Conservation (phyloP, 306 rosid species). For the Vigna angularis region DNA sequence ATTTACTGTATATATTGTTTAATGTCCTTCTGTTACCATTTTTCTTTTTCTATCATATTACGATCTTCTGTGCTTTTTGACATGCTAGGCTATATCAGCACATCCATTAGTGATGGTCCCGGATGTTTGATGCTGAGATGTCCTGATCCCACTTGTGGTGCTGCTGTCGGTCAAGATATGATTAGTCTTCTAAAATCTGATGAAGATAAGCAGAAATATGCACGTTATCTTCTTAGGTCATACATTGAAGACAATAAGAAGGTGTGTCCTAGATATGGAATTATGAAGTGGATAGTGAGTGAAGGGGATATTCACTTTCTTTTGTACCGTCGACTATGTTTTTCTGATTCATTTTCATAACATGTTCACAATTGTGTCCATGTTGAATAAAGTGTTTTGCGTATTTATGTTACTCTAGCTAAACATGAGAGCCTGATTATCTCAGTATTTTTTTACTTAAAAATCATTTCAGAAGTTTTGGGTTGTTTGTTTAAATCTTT, state of each 20-base stretch:
- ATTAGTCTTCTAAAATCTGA: conserved; percentile 51
- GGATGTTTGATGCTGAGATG: conserved; percentile 86
- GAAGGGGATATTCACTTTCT: not conserved
- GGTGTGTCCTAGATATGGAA: conserved; percentile 49
- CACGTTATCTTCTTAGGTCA: conserved; percentile 75
- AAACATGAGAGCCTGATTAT: not conserved
- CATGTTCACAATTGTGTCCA: conserved; percentile 19
- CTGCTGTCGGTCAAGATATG: conserved; percentile 80
- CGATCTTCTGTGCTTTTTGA: conserved; percentile 25
- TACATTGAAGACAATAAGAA: conserved; percentile 76
- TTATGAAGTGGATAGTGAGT: conserved; percentile 7
- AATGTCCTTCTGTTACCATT: not conserved
- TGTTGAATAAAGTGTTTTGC: conserved; percentile 8
- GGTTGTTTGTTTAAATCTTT: not conserved
- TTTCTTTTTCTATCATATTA: conserved; percentile 24
- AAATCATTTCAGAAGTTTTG: not conserved
- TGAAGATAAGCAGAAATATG: conserved; percentile 66
- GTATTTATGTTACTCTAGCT: conserved; percentile 3
- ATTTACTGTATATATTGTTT: conserved; percentile 28
- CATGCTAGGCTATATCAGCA: conserved; percentile 63
- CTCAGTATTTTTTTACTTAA: not conserved
- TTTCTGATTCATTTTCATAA: conserved; percentile 29
- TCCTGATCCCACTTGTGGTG: conserved; percentile 79
- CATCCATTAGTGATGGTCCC: conserved; percentile 77
- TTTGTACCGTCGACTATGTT: conserved; percentile 10